phyloP scores from a whole-genome alignment of 805 yeast species.

The Lipomyces kockii region DNA sequence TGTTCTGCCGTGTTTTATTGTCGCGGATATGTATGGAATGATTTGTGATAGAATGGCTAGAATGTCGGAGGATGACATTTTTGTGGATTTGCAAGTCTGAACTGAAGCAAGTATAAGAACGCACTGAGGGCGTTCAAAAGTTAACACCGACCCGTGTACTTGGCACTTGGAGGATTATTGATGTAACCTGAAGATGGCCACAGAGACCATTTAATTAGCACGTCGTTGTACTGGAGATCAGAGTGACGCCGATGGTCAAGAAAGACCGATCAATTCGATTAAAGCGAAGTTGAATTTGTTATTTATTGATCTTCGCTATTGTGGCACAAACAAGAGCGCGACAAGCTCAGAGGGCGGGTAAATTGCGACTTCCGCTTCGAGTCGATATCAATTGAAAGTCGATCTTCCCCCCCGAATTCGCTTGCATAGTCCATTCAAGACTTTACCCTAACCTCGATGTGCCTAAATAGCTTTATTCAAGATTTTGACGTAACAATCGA shows the following conservation, averaged over 20 bases:
- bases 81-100: background rate
- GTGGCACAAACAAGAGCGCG: too few species aligned
- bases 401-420: too few species aligned
- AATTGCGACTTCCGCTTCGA: too few species aligned
- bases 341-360: too few species aligned
- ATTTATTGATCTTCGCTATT: too few species aligned
- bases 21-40: constrained; percentile 5
- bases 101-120: background rate
- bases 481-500: too few species aligned
- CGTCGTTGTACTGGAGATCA: background rate
- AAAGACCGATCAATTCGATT: background rate
- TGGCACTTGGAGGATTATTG: background rate
- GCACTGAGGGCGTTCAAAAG: background rate
- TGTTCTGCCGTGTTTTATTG: background rate
- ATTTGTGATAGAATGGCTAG: constrained; percentile 4
- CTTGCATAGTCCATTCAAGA: too few species aligned
- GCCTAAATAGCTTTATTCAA: too few species aligned
- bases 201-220: background rate
- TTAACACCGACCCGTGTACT: background rate
- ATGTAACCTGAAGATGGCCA: background rate
- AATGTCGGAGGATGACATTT: background rate
- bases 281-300: too few species aligned
- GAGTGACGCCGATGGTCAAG: background rate
- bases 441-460: too few species aligned
- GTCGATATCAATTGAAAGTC: too few species aligned